Base-by-base conservation (phyloP, 2,329 filamentous ascomycete genomes). In the Fusarium liriodendri region DNA sequence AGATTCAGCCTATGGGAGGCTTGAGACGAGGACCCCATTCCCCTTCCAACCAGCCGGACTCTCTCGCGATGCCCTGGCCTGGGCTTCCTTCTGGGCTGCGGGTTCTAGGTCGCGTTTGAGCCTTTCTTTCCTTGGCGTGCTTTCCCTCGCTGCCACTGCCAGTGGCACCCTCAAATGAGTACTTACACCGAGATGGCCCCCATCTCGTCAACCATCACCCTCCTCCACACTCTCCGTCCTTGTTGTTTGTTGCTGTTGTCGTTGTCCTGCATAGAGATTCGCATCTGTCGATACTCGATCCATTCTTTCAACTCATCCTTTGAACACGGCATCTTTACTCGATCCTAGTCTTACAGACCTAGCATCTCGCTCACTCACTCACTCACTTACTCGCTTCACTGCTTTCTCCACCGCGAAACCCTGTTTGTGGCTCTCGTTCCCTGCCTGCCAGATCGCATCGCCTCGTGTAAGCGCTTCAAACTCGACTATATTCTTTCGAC, bases 281-380 rank as follows among this genome's bases (percentile, higher is more conserved):
- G 77, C 66, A 69, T 70, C 67, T 58, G 57, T 75, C 62, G 71
- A 74, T 76, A 71, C 76, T 78, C 76, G 70, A 70, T 78, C 70
- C 77, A 63, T 76, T 78, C 76, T 77, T 77, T 78, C 29, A 40
- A 62, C 61, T 52, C 40, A 57, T 64, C 64, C 59, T 45, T 71
- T 47, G 33, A 61, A 61, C n/a, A 32, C 47, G 27, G 45, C 64
- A 58, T 54, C 62, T 42, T 68, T 50, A 33, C 55, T 52, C 27
- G 58, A 70, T 70, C 67, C 70, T 74, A 70, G 64, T 69, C 66
- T 32, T 52, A 29, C 18, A 32, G 47, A 70, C 61, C 69, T 65
- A 65, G 65, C n/a, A 69, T 67, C 59, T 50, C 38, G 42, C 25
- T 45, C 38, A 50, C 47, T 61, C 64, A 27, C 67, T 69, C 61